Percentiles rank a stretch among this genome's conserved stretches.
Conservation (phyloP, 768 basidiomycete genomes). For the Suillus ampliporus region DNA sequence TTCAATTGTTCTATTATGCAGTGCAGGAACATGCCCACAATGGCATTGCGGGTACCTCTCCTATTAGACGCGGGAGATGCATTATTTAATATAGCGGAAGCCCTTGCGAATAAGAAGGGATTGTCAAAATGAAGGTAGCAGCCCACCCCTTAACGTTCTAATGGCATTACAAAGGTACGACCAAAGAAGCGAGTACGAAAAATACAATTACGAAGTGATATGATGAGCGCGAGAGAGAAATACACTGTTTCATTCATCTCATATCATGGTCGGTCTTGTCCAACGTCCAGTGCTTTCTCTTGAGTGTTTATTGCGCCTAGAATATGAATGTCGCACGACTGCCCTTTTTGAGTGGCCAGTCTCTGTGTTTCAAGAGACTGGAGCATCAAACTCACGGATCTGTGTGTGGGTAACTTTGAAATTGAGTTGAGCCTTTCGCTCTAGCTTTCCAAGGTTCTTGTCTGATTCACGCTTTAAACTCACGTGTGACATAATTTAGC, state of each 20-base stretch:
- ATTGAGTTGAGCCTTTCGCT: neutral
- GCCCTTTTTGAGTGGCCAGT: too few species aligned
- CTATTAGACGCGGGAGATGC: too few species aligned
- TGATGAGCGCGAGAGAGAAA: neutral
- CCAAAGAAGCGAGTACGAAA: neutral
- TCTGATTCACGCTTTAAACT: neutral
- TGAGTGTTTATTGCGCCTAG: too few species aligned
- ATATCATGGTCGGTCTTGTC: too few species aligned
- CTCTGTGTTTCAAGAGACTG: neutral
- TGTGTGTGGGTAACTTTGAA: neutral
- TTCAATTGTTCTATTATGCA: neutral
- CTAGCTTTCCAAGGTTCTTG: neutral
- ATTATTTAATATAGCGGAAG: neutral
- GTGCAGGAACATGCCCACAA: neutral
- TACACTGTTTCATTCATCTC: neutral
- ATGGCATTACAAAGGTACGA: neutral
- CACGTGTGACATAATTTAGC: too few species aligned
- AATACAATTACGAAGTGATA: neutral
- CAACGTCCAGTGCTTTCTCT: too few species aligned
- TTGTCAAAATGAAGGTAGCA: neutral
- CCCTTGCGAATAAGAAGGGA: neutral
- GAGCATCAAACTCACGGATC: neutral
- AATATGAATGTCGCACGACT: too few species aligned
- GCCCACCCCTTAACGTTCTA: neutral
- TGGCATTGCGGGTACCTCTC: too few species aligned